phyloP scores from a whole-genome alignment of 495 filamentous ascomycete genomes.

The Podospora bellae-mahoneyi region DNA sequence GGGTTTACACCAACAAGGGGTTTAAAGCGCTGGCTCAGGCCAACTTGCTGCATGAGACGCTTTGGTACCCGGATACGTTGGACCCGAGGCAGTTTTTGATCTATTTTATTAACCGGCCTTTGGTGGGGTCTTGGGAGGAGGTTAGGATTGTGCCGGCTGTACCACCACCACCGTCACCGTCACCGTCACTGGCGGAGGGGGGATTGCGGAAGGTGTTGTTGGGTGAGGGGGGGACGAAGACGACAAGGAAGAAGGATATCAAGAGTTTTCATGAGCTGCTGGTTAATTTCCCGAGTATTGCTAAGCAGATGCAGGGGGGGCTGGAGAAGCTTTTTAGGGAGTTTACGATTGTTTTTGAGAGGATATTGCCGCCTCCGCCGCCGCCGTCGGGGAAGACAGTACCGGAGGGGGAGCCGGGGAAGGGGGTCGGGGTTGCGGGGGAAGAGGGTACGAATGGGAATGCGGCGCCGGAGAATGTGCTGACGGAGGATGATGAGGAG shows the following conservation, averaged over 20 bases:
- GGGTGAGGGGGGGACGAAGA: slow-evolving; percentile 26
- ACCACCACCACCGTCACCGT: slow-evolving; percentile 39
- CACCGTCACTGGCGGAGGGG: slow-evolving; percentile 28
- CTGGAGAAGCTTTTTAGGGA: slow-evolving; percentile 87
- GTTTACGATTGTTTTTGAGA: slow-evolving; percentile 80
- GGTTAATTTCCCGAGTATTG: slow-evolving; percentile 92
- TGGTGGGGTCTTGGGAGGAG: slow-evolving; percentile 79
- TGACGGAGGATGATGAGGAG: slow-evolving; percentile 79
- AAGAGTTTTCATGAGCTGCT: slow-evolving; percentile 87
- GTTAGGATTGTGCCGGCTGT: slow-evolving; percentile 62
- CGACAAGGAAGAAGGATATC: slow-evolving; percentile 78
- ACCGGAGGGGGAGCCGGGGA: slow-evolving; percentile 51
- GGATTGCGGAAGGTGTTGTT: slow-evolving; percentile 36
- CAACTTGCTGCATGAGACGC: slow-evolving; percentile 75
- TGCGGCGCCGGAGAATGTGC: slow-evolving; percentile 29
- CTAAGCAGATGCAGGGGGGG: slow-evolving; percentile 91
- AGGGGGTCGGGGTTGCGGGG: slow-evolving; percentile 46
- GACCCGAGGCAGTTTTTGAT: slow-evolving; percentile 91
- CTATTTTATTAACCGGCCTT: slow-evolving; percentile 92
- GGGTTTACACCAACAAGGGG: slow-evolving; percentile 94
- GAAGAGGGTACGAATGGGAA: slow-evolving; percentile 27
- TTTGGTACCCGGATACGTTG: slow-evolving; percentile 82
- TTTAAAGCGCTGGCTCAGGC: slow-evolving; percentile 90
- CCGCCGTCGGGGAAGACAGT: slow-evolving; percentile 59
- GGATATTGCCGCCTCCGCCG: slow-evolving; percentile 74